Evolutionary conservation across 345 rosid species (phyloP).

Genomic region (Camelina neglecta): DNA sequence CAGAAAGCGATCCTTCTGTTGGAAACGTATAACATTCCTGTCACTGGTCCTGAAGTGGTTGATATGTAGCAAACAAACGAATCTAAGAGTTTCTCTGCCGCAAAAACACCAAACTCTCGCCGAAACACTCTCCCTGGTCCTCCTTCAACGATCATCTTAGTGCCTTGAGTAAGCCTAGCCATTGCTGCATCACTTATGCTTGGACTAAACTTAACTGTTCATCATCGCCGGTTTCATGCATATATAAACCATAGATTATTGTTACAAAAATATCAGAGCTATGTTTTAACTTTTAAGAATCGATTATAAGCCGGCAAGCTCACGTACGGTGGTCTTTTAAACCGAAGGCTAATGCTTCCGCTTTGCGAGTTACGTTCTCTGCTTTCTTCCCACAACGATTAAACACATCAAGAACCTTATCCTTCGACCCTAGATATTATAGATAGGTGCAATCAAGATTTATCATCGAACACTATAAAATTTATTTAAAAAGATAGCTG

Average conservation of each 20-base stretch:
- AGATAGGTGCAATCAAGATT: neutral
- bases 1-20: constrained; percentile 63
- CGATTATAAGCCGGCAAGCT: neutral
- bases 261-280: neutral
- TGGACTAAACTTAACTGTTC: constrained; percentile 68
- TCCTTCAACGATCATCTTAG: constrained; percentile 76
- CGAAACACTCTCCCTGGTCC: constrained; percentile 74
- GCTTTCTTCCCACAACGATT: constrained; percentile 64
- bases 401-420: constrained; percentile 53
- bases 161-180: constrained; percentile 82
- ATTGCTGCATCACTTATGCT: constrained; percentile 77
- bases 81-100: constrained; percentile 69
- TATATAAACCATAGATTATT: neutral
- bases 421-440: constrained; percentile 54
- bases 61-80: constrained; percentile 80
- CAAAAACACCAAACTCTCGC: constrained; percentile 57
- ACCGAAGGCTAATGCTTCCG: constrained; percentile 59
- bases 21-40: constrained; percentile 76
- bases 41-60: constrained; percentile 72
- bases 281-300: neutral
- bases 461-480: neutral
- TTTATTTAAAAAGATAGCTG: neutral
- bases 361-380: constrained; percentile 64
- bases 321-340: constrained; percentile 67
- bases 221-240: constrained; percentile 11